Conservation (phyloP, 257 asterid genomes). For the Catharanthus roseus region DNA sequence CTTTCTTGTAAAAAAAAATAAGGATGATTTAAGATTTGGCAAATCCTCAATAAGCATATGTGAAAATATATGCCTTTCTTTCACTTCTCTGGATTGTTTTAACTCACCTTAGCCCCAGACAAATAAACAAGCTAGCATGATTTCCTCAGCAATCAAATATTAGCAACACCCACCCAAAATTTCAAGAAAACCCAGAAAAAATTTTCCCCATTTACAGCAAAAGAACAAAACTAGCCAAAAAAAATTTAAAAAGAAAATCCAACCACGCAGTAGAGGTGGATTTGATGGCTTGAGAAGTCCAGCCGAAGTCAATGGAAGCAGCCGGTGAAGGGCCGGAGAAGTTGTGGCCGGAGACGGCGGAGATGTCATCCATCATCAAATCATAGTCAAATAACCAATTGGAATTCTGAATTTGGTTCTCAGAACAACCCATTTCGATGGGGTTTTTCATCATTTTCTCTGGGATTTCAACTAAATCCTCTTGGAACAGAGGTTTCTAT, state of each 20-base stretch:
- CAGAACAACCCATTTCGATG: not conserved
- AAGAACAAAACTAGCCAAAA: not conserved
- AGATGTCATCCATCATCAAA: constrained; percentile 18
- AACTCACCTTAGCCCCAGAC: too few relatives aligned
- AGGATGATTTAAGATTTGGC: too few relatives aligned
- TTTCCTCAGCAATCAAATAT: too few relatives aligned
- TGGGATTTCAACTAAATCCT: not conserved
- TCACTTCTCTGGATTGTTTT: too few relatives aligned
- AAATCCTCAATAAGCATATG: too few relatives aligned
- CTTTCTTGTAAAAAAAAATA: too few relatives aligned
- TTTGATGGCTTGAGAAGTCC: constrained; percentile 21
- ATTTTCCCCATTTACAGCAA: not conserved
- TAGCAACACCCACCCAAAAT: too few relatives aligned
- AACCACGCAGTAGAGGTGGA: constrained; percentile 15
- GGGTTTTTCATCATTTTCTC: not conserved
- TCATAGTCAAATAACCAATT: constrained; percentile 29
- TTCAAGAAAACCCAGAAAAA: not conserved
- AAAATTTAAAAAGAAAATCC: not conserved
- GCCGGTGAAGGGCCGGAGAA: not conserved
- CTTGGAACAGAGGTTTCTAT: not conserved
- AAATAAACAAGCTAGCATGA: too few relatives aligned
- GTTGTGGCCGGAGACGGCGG: not conserved
- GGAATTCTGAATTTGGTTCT: constrained; percentile 3
- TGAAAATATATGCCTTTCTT: too few relatives aligned
- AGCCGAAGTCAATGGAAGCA: constrained; percentile 16